These are phyloP conservation scores for Solanum clarkiae DNA, from an alignment of 257 asterid species.

Conservation along the genomic window DNA sequence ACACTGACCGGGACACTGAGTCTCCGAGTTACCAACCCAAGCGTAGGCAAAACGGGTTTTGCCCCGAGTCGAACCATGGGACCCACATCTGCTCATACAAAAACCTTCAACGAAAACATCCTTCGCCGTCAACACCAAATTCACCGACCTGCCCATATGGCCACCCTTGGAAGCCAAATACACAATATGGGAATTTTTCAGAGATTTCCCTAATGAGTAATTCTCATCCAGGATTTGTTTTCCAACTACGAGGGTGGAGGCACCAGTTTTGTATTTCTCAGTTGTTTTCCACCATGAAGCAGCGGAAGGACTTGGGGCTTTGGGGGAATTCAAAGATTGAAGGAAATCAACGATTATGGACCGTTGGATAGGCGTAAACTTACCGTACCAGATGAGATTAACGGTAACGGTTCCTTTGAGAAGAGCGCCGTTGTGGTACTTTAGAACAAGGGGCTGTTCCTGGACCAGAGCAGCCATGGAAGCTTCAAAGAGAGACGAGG, in stretches of 20 bases:
- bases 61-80: slow-evolving; percentile 57
- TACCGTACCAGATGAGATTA: slow-evolving; percentile 55
- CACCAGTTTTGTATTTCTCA: slow-evolving; percentile 31
- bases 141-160: slow-evolving; percentile 21
- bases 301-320: slow-evolving; percentile 28
- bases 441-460: slow-evolving; percentile 39
- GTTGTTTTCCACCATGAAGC: slow-evolving; percentile 45
- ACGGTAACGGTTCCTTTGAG: slow-evolving; percentile 46
- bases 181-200: slow-evolving; percentile 31
- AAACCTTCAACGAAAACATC: slow-evolving; percentile 66
- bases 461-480: slow-evolving; percentile 38
- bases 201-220: slow-evolving; percentile 40
- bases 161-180: slow-evolving; percentile 59
- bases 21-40: slow-evolving; percentile 79
- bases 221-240: slow-evolving; percentile 45
- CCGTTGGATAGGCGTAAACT: slow-evolving; percentile 44
- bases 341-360: slow-evolving; percentile 50
- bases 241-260: slow-evolving; percentile 26
- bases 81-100: slow-evolving; percentile 59
- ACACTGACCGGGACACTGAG: slow-evolving; percentile 64
- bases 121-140: slow-evolving; percentile 60
- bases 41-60: slow-evolving; percentile 43
- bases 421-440: slow-evolving; percentile 47
- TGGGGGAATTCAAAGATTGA: slow-evolving; percentile 26
- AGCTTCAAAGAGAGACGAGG: background rate